Evolutionary conservation across 164 flowering plant species (phyloP).

Genomic region (Kingdonia uniflora): DNA sequence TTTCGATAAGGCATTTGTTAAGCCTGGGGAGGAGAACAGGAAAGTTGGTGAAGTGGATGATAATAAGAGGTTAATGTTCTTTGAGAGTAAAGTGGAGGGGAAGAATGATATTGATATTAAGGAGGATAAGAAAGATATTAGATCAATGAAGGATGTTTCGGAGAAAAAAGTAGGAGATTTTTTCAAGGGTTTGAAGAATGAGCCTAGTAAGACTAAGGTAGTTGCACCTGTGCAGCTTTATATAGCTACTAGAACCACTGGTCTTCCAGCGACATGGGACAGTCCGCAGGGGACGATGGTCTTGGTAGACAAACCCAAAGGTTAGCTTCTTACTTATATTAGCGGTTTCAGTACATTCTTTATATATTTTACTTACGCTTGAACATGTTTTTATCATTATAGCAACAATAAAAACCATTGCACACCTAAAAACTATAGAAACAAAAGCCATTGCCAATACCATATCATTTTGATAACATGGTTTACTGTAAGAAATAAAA

Average conservation of each 20-base stretch:
- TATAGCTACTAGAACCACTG: slow-evolving; percentile 45
- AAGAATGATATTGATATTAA: slow-evolving; percentile 10
- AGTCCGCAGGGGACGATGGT: slow-evolving; percentile 74
- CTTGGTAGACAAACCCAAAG: slow-evolving; percentile 90
- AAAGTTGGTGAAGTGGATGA: slow-evolving; percentile 12
- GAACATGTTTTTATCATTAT: too few species aligned
- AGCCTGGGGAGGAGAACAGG: slow-evolving; percentile 36
- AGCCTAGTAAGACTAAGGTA: slow-evolving; percentile 34
- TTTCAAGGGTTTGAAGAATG: slow-evolving; percentile 93
- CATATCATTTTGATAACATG: too few species aligned
- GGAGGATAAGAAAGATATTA: slow-evolving; percentile 12
- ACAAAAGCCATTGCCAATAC: too few species aligned
- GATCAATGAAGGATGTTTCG: slow-evolving; percentile 22
- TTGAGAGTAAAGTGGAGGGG: slow-evolving; percentile 22
- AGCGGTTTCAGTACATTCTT: too few species aligned
- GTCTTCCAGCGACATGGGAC: slow-evolving; percentile 84
- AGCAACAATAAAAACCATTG: too few species aligned
- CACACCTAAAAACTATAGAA: too few species aligned
- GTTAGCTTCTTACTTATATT: slow-evolving; percentile 20
- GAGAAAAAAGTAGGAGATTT: slow-evolving; percentile 92
- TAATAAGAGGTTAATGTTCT: slow-evolving; percentile 57
- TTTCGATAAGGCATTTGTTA: slow-evolving; percentile 81
- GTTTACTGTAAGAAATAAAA: too few species aligned
- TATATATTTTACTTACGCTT: too few species aligned
- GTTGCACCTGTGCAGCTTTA: slow-evolving; percentile 51